phyloP scores from a whole-genome alignment of 2,329 filamentous ascomycete genomes.

The Fusarium secorum region DNA sequence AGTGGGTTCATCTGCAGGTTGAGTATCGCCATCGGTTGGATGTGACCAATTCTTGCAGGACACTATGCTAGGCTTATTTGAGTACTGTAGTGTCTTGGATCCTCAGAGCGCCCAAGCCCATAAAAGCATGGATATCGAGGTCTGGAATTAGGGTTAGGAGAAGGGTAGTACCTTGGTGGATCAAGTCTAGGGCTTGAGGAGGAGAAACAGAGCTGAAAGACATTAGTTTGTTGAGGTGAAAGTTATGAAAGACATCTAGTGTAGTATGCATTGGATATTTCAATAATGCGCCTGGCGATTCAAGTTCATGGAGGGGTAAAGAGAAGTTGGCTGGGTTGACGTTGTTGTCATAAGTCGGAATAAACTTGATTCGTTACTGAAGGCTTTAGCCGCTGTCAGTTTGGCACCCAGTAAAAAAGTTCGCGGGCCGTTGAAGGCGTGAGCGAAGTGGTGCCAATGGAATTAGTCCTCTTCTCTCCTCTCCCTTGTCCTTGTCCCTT shows the following conservation, averaged over 20 bases:
- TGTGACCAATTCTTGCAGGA: constrained; percentile 22
- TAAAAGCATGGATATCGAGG: constrained; percentile 15
- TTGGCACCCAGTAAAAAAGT: constrained; percentile 28
- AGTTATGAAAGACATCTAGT: background rate
- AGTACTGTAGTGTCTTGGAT: constrained; percentile 30
- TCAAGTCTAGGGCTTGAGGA: constrained; percentile 27
- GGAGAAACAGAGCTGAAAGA: background rate
- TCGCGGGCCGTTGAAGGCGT: constrained; percentile 30
- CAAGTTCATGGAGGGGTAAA: constrained; percentile 1
- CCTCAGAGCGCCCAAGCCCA: constrained; percentile 4
- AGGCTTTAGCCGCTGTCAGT: constrained; percentile 23
- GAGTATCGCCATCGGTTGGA: constrained; percentile 31
- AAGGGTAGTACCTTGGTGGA: constrained; percentile 20
- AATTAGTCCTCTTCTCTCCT: constrained; percentile 16
- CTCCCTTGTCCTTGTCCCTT: constrained; percentile 3
- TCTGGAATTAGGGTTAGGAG: constrained; percentile 30
- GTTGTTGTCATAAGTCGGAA: constrained; percentile 11
- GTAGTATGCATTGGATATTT: background rate
- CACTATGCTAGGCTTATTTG: constrained; percentile 30
- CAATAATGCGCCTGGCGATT: background rate
- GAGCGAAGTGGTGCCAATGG: constrained; percentile 26
- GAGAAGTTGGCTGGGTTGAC: constrained; percentile 5
- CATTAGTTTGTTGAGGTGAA: constrained; percentile 2
- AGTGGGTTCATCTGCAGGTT: constrained; percentile 30
- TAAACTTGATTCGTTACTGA: constrained; percentile 25